phyloP scores from a whole-genome alignment of 2,329 filamentous ascomycete species.

The Zymoseptoria passerinii region DNA sequence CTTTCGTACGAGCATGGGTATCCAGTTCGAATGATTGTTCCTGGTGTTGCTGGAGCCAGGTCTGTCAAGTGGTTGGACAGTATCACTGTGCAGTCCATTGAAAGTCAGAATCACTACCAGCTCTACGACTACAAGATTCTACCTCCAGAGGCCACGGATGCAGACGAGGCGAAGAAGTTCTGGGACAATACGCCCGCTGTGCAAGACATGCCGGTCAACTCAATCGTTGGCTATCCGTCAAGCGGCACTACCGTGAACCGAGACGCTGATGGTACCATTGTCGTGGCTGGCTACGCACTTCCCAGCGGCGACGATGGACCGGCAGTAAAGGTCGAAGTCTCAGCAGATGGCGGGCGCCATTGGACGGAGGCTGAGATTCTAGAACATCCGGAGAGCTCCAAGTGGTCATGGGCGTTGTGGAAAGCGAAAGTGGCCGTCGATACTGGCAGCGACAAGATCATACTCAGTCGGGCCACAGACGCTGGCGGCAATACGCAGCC shows the following conservation, averaged over 20 bases:
- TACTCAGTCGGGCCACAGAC: constrained; percentile 51
- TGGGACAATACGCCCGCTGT: constrained; percentile 45
- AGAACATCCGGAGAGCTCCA: constrained; percentile 18
- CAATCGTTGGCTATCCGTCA: constrained; percentile 39
- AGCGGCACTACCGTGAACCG: constrained; percentile 36
- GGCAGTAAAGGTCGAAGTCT: constrained; percentile 47
- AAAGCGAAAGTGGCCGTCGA: constrained; percentile 36
- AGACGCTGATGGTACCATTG: constrained; percentile 36
- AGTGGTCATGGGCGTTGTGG: constrained; percentile 51
- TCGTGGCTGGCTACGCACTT: constrained; percentile 49
- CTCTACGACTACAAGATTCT: constrained; percentile 51
- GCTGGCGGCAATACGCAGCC: constrained; percentile 44
- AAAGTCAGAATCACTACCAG: constrained; percentile 50
- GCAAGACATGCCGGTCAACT: constrained; percentile 36
- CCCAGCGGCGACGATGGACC: constrained; percentile 47
- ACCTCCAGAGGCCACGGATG: constrained; percentile 43
- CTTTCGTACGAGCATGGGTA: constrained; percentile 58
- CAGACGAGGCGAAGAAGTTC: constrained; percentile 43
- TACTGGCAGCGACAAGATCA: constrained; percentile 34
- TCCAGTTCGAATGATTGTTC: constrained; percentile 53
- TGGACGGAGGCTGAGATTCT: constrained; percentile 45
- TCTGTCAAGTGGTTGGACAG: constrained; percentile 55
- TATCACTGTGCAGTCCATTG: constrained; percentile 50
- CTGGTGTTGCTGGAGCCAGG: constrained; percentile 55
- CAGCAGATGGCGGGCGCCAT: constrained; percentile 38